phyloP scores from a whole-genome alignment of 345 rosid genomes.

The Physaria fendleri region DNA sequence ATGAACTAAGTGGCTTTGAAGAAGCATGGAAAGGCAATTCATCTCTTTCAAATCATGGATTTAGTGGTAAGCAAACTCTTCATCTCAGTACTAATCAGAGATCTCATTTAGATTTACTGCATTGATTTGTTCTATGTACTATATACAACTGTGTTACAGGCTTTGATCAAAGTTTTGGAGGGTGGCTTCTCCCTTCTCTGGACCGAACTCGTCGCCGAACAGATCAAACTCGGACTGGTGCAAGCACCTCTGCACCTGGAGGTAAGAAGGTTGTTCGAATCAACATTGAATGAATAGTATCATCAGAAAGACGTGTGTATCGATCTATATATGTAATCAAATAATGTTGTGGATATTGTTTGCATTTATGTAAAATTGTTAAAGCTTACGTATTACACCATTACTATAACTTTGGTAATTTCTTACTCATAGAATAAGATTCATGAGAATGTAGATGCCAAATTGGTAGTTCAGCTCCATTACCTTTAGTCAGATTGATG shows the following conservation, averaged over 20 bases:
- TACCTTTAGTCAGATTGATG: not conserved
- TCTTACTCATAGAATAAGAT: too few species aligned
- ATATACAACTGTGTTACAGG: conserved; percentile 30
- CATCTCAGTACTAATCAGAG: not conserved
- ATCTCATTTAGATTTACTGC: not conserved
- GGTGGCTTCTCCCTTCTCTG: conserved; percentile 39
- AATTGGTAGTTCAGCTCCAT: not conserved
- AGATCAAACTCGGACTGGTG: conserved; percentile 4
- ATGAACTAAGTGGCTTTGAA: conserved; percentile 58
- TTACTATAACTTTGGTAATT: too few species aligned
- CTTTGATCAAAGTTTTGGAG: conserved; percentile 27
- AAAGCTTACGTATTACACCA: too few species aligned
- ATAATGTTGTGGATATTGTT: not conserved
- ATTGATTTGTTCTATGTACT: not conserved
- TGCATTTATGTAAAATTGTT: too few species aligned
- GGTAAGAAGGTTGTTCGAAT: conserved; percentile 64
- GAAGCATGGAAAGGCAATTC: conserved; percentile 55
- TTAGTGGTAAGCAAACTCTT: conserved; percentile 3
- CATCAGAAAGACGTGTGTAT: not conserved
- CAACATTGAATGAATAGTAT: conserved; percentile 63
- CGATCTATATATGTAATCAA: not conserved
- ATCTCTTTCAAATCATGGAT: conserved; percentile 30
- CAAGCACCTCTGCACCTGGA: conserved; percentile 17
- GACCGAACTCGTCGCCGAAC: not conserved
- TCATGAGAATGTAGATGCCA: conserved; percentile 2